A percentile compares a stretch with the other conserved stretches of the same genome.
Conservation (phyloP, 192 early-diverging fungal species). For the Entomortierella parvispora region DNA sequence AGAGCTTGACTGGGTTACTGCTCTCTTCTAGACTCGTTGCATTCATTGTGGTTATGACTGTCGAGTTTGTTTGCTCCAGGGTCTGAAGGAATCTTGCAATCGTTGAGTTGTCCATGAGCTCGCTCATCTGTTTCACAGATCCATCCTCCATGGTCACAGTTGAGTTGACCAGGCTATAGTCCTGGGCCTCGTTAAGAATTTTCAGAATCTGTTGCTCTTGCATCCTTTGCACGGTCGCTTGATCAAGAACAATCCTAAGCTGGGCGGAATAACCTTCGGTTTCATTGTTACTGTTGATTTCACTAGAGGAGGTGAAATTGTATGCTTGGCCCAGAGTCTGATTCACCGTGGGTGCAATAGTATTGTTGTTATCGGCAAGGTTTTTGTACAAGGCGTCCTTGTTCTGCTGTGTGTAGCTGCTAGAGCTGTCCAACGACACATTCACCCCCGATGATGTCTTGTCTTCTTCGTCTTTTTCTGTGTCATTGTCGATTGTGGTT, state of each 20-base stretch:
- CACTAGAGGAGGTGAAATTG: too few species aligned
- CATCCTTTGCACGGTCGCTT: slow-evolving; percentile 1
- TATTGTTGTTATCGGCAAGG: neutral
- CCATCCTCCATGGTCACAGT: slow-evolving; percentile 10
- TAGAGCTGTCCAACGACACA: neutral
- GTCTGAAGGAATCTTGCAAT: neutral
- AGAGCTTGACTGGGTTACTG: neutral
- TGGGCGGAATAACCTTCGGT: too few species aligned
- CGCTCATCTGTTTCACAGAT: neutral
- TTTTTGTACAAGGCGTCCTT: slow-evolving; percentile 2
- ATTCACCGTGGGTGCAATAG: neutral
- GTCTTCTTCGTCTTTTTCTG: neutral
- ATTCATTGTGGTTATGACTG: neutral
- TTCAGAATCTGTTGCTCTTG: slow-evolving; percentile 12
- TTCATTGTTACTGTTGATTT: neutral
- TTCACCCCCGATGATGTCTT: neutral
- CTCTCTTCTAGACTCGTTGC: too few species aligned
- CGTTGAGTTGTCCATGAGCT: slow-evolving; percentile 7
- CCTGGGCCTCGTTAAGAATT: neutral
- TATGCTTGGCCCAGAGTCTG: too few species aligned
- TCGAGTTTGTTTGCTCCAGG: slow-evolving; percentile 3
- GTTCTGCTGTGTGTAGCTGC: neutral
- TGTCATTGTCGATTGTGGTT: neutral
- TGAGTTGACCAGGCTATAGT: neutral
- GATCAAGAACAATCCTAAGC: neutral